These are phyloP conservation scores for Pyrus hybrid DNA, from an alignment of 331 rosid genomes.

Conservation along the genomic window DNA sequence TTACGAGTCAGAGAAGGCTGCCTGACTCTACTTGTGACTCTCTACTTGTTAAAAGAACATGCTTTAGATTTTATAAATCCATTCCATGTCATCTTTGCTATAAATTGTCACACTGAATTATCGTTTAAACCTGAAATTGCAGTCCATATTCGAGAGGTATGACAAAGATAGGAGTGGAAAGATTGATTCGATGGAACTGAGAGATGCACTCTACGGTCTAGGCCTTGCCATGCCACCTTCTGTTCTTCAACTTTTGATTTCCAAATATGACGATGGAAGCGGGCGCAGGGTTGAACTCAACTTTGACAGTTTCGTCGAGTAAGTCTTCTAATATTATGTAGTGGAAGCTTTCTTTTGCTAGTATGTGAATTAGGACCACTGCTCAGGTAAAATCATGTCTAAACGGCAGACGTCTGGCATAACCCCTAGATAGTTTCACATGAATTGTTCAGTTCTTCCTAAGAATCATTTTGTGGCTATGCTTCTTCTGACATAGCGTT, in stretches of 20 bases:
- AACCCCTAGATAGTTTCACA: neutral
- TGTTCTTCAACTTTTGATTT: slow-evolving; percentile 61
- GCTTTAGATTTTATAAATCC: neutral
- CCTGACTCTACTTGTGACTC: neutral
- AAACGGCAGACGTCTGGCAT: neutral
- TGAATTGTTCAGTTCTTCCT: neutral
- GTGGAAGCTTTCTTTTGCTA: neutral
- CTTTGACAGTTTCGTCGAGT: slow-evolving; percentile 82
- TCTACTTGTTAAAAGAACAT: neutral
- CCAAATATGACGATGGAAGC: slow-evolving; percentile 61
- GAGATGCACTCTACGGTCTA: slow-evolving; percentile 85
- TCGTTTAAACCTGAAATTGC: neutral
- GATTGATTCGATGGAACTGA: slow-evolving; percentile 68
- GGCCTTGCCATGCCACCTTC: slow-evolving; percentile 69
- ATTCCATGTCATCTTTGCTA: neutral
- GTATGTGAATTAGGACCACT: neutral
- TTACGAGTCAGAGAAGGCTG: neutral
- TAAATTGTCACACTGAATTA: slow-evolving; percentile 5
- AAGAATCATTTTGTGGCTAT: neutral
- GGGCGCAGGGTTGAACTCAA: slow-evolving; percentile 56
- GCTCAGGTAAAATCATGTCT: neutral
- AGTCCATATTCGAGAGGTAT: slow-evolving; percentile 78
- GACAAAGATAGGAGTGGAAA: slow-evolving; percentile 84
- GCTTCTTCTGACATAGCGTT: slow-evolving; percentile 38
- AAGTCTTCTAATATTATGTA: slow-evolving; percentile 20